A percentile compares a stretch with the other conserved stretches of the same genome.
Conservation (phyloP, 805 yeast species). For the Torulaspora quercuum region DNA sequence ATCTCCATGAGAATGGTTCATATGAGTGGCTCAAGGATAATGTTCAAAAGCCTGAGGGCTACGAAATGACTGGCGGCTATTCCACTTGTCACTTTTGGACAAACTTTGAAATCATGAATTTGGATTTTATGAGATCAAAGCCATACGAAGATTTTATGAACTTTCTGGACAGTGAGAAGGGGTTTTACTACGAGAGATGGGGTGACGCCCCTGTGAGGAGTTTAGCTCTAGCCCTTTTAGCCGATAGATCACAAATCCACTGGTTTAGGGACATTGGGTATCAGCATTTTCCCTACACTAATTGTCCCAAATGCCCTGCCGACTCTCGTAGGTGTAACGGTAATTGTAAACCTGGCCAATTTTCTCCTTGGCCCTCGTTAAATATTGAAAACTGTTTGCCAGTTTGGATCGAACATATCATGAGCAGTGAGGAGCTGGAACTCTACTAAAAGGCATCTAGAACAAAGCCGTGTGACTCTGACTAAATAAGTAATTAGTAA, state of each 20-base stretch:
- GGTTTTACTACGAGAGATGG: conserved; percentile 89
- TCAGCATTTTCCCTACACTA: conserved; percentile 66
- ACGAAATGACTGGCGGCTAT: conserved; percentile 42
- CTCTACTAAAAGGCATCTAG: conserved; percentile 17
- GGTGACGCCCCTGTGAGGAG: conserved; percentile 93
- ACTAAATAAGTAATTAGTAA: too few species aligned
- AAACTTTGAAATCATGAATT: conserved; percentile 78
- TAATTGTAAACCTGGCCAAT: conserved; percentile 53
- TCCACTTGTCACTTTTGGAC: conserved; percentile 86
- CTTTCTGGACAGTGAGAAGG: conserved; percentile 63
- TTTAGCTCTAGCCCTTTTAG: conserved; percentile 67
- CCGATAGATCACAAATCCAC: conserved; percentile 64
- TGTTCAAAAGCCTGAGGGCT: conserved; percentile 48
- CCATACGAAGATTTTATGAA: conserved; percentile 65
- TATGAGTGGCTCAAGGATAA: conserved; percentile 61
- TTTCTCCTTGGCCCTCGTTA: conserved; percentile 50
- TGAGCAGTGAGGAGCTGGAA: conserved; percentile 33
- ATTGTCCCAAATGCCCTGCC: conserved; percentile 53
- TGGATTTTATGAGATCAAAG: conserved; percentile 73
- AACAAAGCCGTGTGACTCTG: too few species aligned
- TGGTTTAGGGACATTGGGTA: conserved; percentile 89
- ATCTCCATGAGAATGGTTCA: conserved; percentile 56
- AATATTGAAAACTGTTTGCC: conserved; percentile 72
- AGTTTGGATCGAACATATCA: conserved; percentile 57
- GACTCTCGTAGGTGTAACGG: conserved; percentile 46